phyloP scores from a whole-genome alignment of 345 rosid genomes.

The Salix purpurea region DNA sequence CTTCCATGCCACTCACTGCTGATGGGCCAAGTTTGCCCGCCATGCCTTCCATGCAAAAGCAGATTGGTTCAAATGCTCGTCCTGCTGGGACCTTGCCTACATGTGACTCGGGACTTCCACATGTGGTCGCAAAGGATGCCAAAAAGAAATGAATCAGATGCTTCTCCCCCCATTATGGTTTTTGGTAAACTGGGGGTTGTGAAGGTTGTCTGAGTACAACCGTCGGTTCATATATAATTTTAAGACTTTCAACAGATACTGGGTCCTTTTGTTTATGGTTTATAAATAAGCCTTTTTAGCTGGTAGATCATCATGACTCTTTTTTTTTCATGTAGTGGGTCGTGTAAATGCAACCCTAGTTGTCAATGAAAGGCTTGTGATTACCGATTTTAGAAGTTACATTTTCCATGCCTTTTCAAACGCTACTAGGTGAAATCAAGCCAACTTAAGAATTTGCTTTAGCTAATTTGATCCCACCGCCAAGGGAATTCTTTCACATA shows the following conservation, averaged over 20 bases:
- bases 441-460: too few species aligned
- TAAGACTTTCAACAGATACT: background rate
- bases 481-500: too few species aligned
- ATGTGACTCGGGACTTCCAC: conserved; percentile 26
- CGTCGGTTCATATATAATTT: background rate
- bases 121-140: conserved; percentile 11
- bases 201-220: background rate
- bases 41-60: conserved; percentile 14
- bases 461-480: too few species aligned
- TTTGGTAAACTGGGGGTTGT: background rate
- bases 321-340: background rate
- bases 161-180: background rate
- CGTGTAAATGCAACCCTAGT: background rate
- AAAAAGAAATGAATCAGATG: conserved; percentile 16
- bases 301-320: background rate
- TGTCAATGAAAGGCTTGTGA: background rate
- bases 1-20: conserved; percentile 17
- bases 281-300: background rate
- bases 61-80: conserved; percentile 2
- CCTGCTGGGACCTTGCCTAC: conserved; percentile 19
- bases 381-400: background rate
- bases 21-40: conserved; percentile 16
- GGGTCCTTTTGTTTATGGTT: background rate
- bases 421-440: too few species aligned
- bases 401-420: too few species aligned